Conservation (phyloP, 768 basidiomycete genomes). For the Boletus rubropictus region DNA sequence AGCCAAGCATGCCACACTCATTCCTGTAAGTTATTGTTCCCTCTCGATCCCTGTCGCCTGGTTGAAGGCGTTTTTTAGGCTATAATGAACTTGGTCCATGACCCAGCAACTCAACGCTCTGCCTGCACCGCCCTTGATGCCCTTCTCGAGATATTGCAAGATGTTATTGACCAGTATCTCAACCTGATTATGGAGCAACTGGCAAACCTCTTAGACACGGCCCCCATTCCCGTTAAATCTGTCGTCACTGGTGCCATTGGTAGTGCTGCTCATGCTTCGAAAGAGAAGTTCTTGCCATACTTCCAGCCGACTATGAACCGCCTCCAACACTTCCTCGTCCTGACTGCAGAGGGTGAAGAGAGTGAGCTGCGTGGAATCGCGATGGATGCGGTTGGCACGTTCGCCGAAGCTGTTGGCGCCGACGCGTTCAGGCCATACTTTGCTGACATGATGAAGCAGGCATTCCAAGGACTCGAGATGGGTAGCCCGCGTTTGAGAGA, state of each 20-base stretch:
- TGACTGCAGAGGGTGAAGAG: slow-evolving; percentile 87
- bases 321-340: slow-evolving; percentile 81
- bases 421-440: slow-evolving; percentile 95
- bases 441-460: slow-evolving; percentile 91
- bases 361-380: slow-evolving; percentile 92
- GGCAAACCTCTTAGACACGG: slow-evolving; percentile 76
- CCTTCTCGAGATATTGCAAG: slow-evolving; percentile 88
- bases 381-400: slow-evolving; percentile 98
- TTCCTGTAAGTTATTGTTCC: slow-evolving; percentile 57
- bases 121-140: slow-evolving; percentile 98
- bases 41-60: neutral
- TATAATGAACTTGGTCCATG: slow-evolving; percentile 87
- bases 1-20: slow-evolving; percentile 70
- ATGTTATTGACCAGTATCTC: slow-evolving; percentile 87
- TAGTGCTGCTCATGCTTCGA: slow-evolving; percentile 94
- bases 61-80: slow-evolving; percentile 41
- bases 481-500: slow-evolving; percentile 85
- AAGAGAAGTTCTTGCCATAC: slow-evolving; percentile 86
- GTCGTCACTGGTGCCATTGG: slow-evolving; percentile 98
- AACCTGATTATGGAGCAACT: slow-evolving; percentile 93
- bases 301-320: slow-evolving; percentile 88
- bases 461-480: slow-evolving; percentile 84
- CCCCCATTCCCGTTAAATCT: slow-evolving; percentile 81
- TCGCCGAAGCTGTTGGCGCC: slow-evolving; percentile 93
- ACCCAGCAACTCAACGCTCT: slow-evolving; percentile 78